Base-by-base conservation (phyloP, 805 yeast genomes). In the Candida sithepensis region DNA sequence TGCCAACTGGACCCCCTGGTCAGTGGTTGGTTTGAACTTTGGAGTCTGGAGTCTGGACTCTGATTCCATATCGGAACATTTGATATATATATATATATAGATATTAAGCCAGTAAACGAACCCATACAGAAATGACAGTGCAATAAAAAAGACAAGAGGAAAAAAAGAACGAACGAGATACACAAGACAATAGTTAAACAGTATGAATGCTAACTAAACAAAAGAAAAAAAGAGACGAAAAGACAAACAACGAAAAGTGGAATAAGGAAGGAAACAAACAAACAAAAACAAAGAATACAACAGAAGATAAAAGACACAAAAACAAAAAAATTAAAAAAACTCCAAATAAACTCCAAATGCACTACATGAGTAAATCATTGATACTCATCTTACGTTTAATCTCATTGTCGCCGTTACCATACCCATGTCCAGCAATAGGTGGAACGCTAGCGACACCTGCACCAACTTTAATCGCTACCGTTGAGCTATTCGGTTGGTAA, bases 301-400 rank as follows among this genome's bases (percentile, higher is more conserved):
- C 20, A 16, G 18, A 4, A 34, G 12, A 34, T 13, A 34, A 12
- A 10, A n/a, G 16, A n/a, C n/a, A 21, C 38, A n/a, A 34, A 34
- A 16, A n/a, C n/a, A n/a, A n/a, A 16, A 12, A 12, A 18, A 16
- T 34, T 5, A 3, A 34, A 18, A 16, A 34, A 5, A 34, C 7
- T 6, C 14, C 14, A 5, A 9, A 32, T 32, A n/a, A 32, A 12
- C 18, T 7, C 36, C 21, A 12, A 41, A 10, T 42, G n/a, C n/a
- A n/a, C n/a, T 38, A 44, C 30, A 32, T 40, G 40, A 56, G 47
- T 44, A 57, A 32, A 39, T 55, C 61, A 43, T 53, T 47, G 46
- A 57, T 57, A 37, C 61, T 57, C 61, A 57, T 57, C 44, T 51
- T 55, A 18, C 56, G 54, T 42, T 53, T 55, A 45, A 55, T 55